Percentiles rank a stretch among this genome's conserved stretches.
These are phyloP conservation scores for Corynespora cassiicola DNA, from an alignment of 2,329 filamentous ascomycete genomes.

Conservation along the genomic window DNA sequence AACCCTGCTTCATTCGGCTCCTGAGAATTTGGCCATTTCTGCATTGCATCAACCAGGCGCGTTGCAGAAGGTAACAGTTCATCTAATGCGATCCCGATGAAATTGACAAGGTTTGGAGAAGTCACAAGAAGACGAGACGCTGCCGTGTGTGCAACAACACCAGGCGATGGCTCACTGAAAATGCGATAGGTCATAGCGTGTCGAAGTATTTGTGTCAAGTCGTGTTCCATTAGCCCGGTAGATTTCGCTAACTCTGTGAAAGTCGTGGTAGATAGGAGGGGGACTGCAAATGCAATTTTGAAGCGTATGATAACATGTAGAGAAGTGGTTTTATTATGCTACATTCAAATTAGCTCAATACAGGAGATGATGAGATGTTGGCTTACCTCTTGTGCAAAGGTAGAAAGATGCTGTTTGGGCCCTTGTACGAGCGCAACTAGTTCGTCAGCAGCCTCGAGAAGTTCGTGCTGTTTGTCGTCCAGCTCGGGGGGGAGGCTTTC, in stretches of 20 bases:
- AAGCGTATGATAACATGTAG: conserved; percentile 5
- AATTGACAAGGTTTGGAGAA: conserved; percentile 1
- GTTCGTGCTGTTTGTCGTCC: conserved; percentile 4
- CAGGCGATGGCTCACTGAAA: conserved; percentile 6
- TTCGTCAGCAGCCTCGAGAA: conserved; percentile 7
- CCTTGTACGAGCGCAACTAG: conserved; percentile 4
- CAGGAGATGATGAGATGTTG: too few species aligned
- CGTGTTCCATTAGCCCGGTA: conserved; percentile 1
- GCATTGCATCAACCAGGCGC: conserved; percentile 8
- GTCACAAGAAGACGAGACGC: conserved; percentile 5
- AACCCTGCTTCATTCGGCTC: conserved; percentile 9
- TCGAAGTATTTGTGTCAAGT: conserved; percentile 6
- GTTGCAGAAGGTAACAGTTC: conserved; percentile 7
- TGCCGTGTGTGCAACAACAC: conserved; percentile 9
- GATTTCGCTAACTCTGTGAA: conserved; percentile 6
- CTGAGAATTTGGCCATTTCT: conserved; percentile 8
- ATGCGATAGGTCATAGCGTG: conserved; percentile 6
- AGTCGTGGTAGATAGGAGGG: conserved; percentile 1
- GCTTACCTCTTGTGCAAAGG: too few species aligned
- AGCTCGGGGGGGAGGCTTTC: conserved; percentile 4
- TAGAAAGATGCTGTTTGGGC: too few species aligned
- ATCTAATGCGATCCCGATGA: conserved; percentile 3
- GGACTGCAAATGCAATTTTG: conserved; percentile 11
- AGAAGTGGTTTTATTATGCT: too few species aligned
- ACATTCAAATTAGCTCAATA: too few species aligned